A percentile compares a stretch with the other conserved stretches of the same genome.
Evolutionary conservation across 2,329 filamentous ascomycete genomes (phyloP).

Genomic region (Orbilia blumenaviensis): DNA sequence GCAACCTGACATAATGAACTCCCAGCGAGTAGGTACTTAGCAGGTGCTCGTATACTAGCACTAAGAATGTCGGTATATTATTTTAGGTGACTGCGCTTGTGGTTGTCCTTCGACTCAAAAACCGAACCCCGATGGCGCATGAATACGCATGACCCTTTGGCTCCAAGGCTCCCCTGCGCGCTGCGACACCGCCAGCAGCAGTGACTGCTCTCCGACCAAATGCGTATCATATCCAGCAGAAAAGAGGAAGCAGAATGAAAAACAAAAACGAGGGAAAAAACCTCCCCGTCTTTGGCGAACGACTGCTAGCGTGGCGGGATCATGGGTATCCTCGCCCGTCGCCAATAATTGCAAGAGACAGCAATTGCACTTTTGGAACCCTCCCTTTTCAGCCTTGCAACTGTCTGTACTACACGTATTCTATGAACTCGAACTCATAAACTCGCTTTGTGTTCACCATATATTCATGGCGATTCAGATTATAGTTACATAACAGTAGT

Average conservation of each 20-base stretch:
- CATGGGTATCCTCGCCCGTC: not conserved
- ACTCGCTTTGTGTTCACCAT: too few species aligned
- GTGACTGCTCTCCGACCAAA: slow-evolving; percentile 32
- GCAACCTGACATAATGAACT: too few species aligned
- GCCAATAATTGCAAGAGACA: not conserved
- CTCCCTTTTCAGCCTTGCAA: slow-evolving; percentile 24
- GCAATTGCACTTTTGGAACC: slow-evolving; percentile 34
- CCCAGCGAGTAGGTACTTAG: too few species aligned
- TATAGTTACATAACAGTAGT: slow-evolving; percentile 27
- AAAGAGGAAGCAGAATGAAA: too few species aligned
- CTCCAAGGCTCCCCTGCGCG: slow-evolving; percentile 33
- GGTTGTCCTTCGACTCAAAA: not conserved
- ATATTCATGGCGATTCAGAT: slow-evolving; percentile 3
- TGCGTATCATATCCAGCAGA: not conserved
- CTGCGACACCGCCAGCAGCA: not conserved
- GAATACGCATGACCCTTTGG: slow-evolving; percentile 26
- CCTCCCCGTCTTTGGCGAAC: slow-evolving; percentile 21
- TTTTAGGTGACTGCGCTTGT: slow-evolving; percentile 2
- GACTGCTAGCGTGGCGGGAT: slow-evolving; percentile 17
- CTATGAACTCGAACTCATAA: not conserved
- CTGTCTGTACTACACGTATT: not conserved
- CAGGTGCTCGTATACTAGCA: too few species aligned
- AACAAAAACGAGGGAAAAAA: not conserved
- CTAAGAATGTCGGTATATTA: too few species aligned
- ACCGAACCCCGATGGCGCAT: slow-evolving; percentile 41